A percentile compares a stretch with the other conserved stretches of the same genome.
Conservation (phyloP, 768 basidiomycete species). For the Nevesoporus exiguus region DNA sequence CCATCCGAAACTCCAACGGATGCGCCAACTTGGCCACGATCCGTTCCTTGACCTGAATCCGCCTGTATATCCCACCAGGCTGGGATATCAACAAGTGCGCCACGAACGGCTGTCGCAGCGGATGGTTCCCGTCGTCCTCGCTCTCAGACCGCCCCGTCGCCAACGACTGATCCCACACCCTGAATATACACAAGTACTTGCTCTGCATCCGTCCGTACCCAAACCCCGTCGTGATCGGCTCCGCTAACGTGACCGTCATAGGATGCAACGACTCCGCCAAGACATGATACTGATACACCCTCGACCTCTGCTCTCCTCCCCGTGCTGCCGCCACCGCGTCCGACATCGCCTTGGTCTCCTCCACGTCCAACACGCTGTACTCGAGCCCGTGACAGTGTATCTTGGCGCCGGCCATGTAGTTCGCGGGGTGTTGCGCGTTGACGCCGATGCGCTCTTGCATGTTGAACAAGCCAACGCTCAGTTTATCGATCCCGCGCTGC, state of each 20-base stretch:
- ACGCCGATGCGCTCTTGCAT: slow-evolving; percentile 17
- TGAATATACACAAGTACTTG: slow-evolving; percentile 17
- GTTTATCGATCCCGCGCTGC: slow-evolving; percentile 12
- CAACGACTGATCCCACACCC: slow-evolving; percentile 22
- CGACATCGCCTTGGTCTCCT: slow-evolving; percentile 14
- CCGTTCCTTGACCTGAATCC: slow-evolving; percentile 16
- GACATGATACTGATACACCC: slow-evolving; percentile 17
- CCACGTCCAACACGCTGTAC: slow-evolving; percentile 14
- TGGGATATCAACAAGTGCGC: slow-evolving; percentile 16
- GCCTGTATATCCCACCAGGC: slow-evolving; percentile 18
- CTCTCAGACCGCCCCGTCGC: slow-evolving; percentile 1
- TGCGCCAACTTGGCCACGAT: slow-evolving; percentile 20
- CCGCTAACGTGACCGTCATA: slow-evolving; percentile 19
- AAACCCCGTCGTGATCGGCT: slow-evolving; percentile 19
- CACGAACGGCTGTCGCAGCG: slow-evolving; percentile 19
- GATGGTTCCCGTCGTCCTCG: slow-evolving; percentile 12
- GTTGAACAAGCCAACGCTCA: slow-evolving; percentile 18
- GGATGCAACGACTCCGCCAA: slow-evolving; percentile 16
- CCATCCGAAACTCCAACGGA: slow-evolving; percentile 13
- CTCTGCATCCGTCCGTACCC: slow-evolving; percentile 14
- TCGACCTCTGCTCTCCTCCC: background rate
- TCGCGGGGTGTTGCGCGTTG: slow-evolving; percentile 20
- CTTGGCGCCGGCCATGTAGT: slow-evolving; percentile 19
- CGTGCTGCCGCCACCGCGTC: background rate
- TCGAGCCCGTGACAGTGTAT: slow-evolving; percentile 23